Percentiles rank a stretch among this genome's conserved stretches.
Conservation (phyloP, 2,329 filamentous ascomycete species). For the Aspergillus neoniger region DNA sequence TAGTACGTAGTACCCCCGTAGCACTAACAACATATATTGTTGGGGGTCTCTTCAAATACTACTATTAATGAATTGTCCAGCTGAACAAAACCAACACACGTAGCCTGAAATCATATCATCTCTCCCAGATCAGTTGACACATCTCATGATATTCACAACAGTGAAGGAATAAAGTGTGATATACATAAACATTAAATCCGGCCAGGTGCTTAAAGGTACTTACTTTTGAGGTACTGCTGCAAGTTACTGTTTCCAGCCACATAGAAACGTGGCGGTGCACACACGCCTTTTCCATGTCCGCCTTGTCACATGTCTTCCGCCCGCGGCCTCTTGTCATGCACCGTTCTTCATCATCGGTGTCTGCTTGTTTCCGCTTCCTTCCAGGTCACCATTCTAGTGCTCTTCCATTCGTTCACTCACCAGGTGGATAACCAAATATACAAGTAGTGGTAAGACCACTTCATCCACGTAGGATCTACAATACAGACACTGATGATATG, state of each 20-base stretch:
- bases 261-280: slow-evolving; percentile 11
- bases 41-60: not conserved
- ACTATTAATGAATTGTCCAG: not conserved
- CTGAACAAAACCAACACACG: not conserved
- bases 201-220: not conserved
- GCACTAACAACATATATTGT: not conserved
- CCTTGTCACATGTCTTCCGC: slow-evolving; percentile 13
- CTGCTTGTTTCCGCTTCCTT: not conserved
- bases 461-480: not conserved
- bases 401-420: not conserved
- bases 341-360: not conserved
- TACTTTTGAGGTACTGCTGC: not conserved
- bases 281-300: not conserved
- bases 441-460: not conserved
- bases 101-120: not conserved
- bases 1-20: too few relatives aligned
- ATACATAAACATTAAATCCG: too few relatives aligned
- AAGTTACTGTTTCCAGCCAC: slow-evolving; percentile 10
- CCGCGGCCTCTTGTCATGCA: not conserved
- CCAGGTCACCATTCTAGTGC: not conserved
- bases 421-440: not conserved
- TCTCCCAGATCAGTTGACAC: too few relatives aligned
- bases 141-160: too few relatives aligned
- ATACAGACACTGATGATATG: not conserved
- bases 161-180: too few relatives aligned